These are phyloP conservation scores for Flaveria trinervia DNA, from an alignment of 129 eudicot species.

Conservation along the genomic window DNA sequence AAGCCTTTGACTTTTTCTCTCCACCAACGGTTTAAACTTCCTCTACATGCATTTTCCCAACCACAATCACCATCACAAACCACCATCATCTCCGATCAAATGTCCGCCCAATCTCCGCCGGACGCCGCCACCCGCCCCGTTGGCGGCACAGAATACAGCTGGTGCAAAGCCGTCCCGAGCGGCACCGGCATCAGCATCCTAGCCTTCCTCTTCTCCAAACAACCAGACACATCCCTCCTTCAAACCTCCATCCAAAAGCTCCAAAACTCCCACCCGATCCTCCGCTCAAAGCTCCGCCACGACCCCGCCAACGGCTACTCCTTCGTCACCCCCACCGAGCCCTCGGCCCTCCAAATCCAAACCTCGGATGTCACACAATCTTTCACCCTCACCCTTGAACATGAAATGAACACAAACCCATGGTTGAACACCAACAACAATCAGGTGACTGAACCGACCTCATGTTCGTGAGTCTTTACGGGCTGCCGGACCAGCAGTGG, in stretches of 20 bases:
- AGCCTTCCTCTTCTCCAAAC: conserved; percentile 70
- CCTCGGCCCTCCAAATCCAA: conserved; percentile 46
- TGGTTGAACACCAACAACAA: conserved; percentile 39
- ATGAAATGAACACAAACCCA: conserved; percentile 53
- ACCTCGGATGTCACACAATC: conserved; percentile 37
- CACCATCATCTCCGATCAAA: conserved; percentile 11
- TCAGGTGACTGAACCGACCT: conserved; percentile 34
- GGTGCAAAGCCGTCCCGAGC: conserved; percentile 88
- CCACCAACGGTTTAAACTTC: neutral
- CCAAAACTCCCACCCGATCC: conserved; percentile 71
- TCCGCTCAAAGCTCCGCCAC: conserved; percentile 68
- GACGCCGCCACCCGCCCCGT: conserved; percentile 46
- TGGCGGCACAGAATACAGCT: conserved; percentile 87
- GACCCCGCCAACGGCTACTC: conserved; percentile 52
- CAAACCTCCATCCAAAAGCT: conserved; percentile 57
- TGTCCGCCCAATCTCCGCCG: conserved; percentile 30
- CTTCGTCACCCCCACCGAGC: conserved; percentile 34
- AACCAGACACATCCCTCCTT: conserved; percentile 46
- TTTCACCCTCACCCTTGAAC: conserved; percentile 50
- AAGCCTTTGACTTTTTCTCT: neutral
- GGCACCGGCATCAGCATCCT: conserved; percentile 89
- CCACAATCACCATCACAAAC: neutral
- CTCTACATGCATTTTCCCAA: neutral
- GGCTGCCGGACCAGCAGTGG: conserved; percentile 41
- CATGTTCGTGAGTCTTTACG: conserved; percentile 51